Base-by-base conservation (phyloP, 2,329 filamentous ascomycete genomes). In the Monilinia laxa region DNA sequence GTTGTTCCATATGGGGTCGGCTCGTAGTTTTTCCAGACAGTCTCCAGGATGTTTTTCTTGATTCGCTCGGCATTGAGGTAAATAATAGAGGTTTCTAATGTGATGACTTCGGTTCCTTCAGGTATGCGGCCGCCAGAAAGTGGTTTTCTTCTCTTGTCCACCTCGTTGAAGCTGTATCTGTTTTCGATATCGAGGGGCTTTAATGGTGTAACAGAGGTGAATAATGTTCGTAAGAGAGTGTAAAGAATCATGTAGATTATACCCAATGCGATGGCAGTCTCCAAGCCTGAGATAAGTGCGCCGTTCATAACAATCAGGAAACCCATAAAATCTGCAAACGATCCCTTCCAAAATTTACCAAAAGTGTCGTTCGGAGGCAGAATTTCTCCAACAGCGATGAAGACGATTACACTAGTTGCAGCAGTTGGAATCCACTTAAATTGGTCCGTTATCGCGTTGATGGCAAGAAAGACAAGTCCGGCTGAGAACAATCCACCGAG, bases 401-500 rank as follows among this genome's bases (percentile, higher is more conserved):
- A 28, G 69, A 90, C 88, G 68, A 90, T 88, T 2, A 86, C 87
- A 0, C 87, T 83, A 1, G 90, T 79, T 0, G 85, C 87, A 0
- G 87, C 81, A 71, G 88, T 87, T 0, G 87, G 87, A n/a, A 90
- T 86, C 85, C 86, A 90, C 76, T 86, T 88, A 0, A 90, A 80
- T 0, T 84, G 83, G 0, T 83, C 83, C 0, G 83, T 84, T 49
- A 89, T 82, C 67, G 86, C 81, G 72, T 86, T 89, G 35, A 90
- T 83, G 25, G 83, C 85, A 1, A 89, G 75, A 10, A 90, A 77
- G 23, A 90, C 85, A 58, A 87, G 84, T 5, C 81, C 85, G 2
- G 85, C 83, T 0, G 87, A 88, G 64, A 90, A 79, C 28, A 87
- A 70, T 5, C 87, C 86, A 53, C 84, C 86, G 0, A 88, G 77